Evolutionary conservation across 257 asterid genomes (phyloP).

Genomic region (Solanum bukasovii): DNA sequence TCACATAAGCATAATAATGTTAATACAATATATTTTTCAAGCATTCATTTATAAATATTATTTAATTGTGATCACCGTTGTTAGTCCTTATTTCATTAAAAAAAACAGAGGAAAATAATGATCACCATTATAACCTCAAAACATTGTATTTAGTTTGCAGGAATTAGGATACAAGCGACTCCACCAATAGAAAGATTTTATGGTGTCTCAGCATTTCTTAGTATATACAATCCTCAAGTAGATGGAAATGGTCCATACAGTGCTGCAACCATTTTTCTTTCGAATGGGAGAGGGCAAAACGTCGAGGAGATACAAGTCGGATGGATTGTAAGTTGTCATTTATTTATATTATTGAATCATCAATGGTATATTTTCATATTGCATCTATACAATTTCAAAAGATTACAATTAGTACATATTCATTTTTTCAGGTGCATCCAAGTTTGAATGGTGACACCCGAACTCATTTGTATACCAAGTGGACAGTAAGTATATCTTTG

Average conservation of each 20-base stretch:
- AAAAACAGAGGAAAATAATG: no score
- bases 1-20: no score
- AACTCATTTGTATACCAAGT: not conserved
- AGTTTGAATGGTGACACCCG: not conserved
- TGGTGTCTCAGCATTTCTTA: not conserved
- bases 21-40: no score
- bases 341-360: not conserved
- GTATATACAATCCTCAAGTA: not conserved
- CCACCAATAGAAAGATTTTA: not conserved
- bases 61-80: no score
- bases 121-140: no score
- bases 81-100: no score
- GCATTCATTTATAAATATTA: no score
- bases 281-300: not conserved
- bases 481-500: not conserved
- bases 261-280: not conserved
- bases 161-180: not conserved
- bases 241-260: not conserved
- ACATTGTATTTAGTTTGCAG: not conserved
- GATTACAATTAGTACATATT: no score
- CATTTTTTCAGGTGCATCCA: not conserved
- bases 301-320: not conserved
- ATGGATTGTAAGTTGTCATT: not conserved
- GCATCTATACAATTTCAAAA: no score
- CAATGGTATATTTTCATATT: no score